Conservation (phyloP, 31 red algal species). For the Bonnemaisonia californica region DNA sequence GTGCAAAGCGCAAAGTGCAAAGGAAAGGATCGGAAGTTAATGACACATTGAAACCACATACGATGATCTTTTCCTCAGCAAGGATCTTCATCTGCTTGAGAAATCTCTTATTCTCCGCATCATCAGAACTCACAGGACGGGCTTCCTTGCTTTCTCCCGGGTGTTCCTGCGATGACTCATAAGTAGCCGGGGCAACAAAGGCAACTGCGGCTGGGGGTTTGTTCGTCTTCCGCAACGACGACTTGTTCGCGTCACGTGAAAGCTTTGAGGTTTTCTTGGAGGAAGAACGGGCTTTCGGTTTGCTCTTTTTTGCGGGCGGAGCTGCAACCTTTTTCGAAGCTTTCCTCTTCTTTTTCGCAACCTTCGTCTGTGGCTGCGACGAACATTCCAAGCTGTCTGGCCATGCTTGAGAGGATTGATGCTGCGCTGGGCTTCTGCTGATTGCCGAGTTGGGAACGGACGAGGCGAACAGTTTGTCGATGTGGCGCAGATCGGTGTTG, state of each 20-base stretch:
- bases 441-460: not conserved
- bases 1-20: no score
- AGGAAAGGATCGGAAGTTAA: no score
- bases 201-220: not conserved
- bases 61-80: slow-evolving; percentile 14
- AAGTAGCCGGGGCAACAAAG: not conserved
- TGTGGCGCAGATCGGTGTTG: no score
- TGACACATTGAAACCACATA: no score
- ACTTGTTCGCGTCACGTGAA: not conserved
- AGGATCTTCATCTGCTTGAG: slow-evolving; percentile 22
- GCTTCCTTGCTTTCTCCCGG: not conserved
- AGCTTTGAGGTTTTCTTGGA: not conserved
- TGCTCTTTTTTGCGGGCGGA: not conserved
- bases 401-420: not conserved
- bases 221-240: not conserved
- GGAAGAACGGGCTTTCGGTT: not conserved
- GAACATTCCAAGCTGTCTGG: not conserved
- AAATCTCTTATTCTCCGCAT: slow-evolving; percentile 13
- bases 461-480: no score
- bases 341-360: not conserved
- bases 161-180: not conserved
- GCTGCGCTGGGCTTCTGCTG: not conserved
- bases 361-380: not conserved
- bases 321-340: not conserved
- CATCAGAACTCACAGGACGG: slow-evolving; percentile 3